Conservation (phyloP, 768 basidiomycete species). For the Tricholoma saponaceum region DNA sequence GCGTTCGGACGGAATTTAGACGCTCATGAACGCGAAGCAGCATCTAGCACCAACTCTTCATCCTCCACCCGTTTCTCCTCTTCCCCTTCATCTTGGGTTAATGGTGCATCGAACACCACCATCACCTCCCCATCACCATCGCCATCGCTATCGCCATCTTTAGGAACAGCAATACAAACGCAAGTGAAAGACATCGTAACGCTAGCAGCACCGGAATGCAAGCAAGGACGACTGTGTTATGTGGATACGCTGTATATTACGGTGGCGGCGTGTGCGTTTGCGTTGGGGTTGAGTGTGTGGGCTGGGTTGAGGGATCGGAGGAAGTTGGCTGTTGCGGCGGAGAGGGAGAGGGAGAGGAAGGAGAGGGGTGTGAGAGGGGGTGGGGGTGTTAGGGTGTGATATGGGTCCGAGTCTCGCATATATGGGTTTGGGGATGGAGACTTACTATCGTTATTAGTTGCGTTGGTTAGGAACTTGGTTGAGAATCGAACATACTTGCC, state of each 20-base stretch:
- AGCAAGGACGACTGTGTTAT: conserved; percentile 58
- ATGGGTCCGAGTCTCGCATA: too few relatives aligned
- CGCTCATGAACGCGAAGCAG: conserved; percentile 40
- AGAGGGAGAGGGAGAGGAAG: background rate
- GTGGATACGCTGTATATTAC: conserved; percentile 52
- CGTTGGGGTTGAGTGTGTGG: conserved; percentile 45
- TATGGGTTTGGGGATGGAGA: too few relatives aligned
- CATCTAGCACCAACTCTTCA: background rate
- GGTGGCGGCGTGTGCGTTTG: conserved; percentile 39
- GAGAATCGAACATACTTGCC: too few relatives aligned
- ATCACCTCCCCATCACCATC: too few relatives aligned
- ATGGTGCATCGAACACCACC: background rate
- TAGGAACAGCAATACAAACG: background rate
- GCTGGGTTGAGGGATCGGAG: conserved; percentile 45
- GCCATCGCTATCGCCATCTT: background rate
- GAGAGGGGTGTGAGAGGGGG: too few relatives aligned
- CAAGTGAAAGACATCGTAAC: background rate
- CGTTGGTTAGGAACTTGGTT: too few relatives aligned
- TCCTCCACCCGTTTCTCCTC: background rate
- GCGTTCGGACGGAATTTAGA: conserved; percentile 81
- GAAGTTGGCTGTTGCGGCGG: conserved; percentile 16
- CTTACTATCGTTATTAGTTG: too few relatives aligned
- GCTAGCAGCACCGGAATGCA: conserved; percentile 37
- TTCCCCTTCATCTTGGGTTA: background rate
- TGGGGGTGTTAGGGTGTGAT: too few relatives aligned